Percentiles rank a stretch among this genome's conserved stretches.
Evolutionary conservation across 2,329 filamentous ascomycete genomes (phyloP).

Genomic region (Aureobasidium mangrovei): DNA sequence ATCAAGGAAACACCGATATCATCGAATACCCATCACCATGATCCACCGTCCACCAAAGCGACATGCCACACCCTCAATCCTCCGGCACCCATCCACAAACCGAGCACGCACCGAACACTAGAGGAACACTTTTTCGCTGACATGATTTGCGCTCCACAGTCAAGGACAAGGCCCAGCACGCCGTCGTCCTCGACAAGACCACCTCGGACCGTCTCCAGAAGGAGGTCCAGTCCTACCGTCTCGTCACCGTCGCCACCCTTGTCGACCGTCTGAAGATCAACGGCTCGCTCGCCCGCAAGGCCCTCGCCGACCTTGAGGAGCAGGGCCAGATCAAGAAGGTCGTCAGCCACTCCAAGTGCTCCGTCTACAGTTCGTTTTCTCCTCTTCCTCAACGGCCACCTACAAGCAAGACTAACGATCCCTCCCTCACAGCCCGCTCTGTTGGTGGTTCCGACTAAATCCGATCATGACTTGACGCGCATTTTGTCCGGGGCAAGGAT

Average conservation of each 20-base stretch:
- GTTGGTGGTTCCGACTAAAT: slow-evolving; percentile 21
- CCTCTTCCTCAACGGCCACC: background rate
- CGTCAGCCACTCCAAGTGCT: slow-evolving; percentile 91
- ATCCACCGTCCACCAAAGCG: slow-evolving; percentile 3
- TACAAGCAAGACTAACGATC: background rate
- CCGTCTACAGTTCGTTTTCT: slow-evolving; percentile 78
- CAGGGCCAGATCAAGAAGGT: slow-evolving; percentile 98
- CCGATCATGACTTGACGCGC: slow-evolving; percentile 8
- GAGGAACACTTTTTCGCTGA: slow-evolving; percentile 16
- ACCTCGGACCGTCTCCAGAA: slow-evolving; percentile 98
- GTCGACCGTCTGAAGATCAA: slow-evolving; percentile 99
- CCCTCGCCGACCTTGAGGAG: slow-evolving; percentile 88
- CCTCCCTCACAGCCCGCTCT: slow-evolving; percentile 17
- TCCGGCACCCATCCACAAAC: slow-evolving; percentile 8
- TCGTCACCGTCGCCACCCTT: slow-evolving; percentile 96
- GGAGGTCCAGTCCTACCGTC: slow-evolving; percentile 99
- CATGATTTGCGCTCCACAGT: slow-evolving; percentile 49
- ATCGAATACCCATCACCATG: slow-evolving; percentile 1
- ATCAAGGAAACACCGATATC: background rate
- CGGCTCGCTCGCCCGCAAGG: slow-evolving; percentile 86
- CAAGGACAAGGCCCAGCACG: slow-evolving; percentile 99
- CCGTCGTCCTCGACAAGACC: slow-evolving; percentile 96
- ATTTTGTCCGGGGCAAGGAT: slow-evolving; percentile 9
- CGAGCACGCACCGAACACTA: slow-evolving; percentile 4
- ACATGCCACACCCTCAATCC: background rate